Evolutionary conservation across 2,329 filamentous ascomycete species (phyloP).

Genomic region (Thelonectria rubi): DNA sequence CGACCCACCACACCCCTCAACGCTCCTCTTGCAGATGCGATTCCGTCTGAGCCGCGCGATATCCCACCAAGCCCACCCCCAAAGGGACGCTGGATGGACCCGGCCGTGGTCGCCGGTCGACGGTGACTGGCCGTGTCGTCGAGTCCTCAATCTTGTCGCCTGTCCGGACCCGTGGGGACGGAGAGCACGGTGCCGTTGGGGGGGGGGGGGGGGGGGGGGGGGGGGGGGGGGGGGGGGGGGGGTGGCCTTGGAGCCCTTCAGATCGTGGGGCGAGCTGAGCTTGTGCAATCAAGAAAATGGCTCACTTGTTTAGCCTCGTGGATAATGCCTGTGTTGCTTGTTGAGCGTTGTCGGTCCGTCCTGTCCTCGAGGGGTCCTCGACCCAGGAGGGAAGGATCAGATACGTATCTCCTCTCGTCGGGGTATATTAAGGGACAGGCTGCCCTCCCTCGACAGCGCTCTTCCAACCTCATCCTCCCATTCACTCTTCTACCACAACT

Average conservation of each 20-base stretch:
- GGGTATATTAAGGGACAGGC: slow-evolving; percentile 40
- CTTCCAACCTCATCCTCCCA: slow-evolving; percentile 2
- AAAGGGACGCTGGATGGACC: slow-evolving; percentile 5
- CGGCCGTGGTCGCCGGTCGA: slow-evolving; percentile 19
- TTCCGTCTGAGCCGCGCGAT: slow-evolving; percentile 29
- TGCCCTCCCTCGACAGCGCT: slow-evolving; percentile 1
- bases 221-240: too few relatives aligned
- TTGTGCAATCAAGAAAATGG: slow-evolving; percentile 39
- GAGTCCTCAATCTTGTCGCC: slow-evolving; percentile 16
- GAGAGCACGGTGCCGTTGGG: slow-evolving; percentile 27
- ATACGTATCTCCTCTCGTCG: slow-evolving; percentile 39
- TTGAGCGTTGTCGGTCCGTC: neutral
- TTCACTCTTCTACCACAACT: neutral
- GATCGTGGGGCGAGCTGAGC: slow-evolving; percentile 43
- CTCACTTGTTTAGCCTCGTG: slow-evolving; percentile 41
- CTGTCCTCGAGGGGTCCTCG: slow-evolving; percentile 17
- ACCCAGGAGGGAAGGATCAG: slow-evolving; percentile 24
- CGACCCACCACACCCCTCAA: slow-evolving; percentile 20
- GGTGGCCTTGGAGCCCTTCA: slow-evolving; percentile 34
- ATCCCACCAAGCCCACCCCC: slow-evolving; percentile 8
- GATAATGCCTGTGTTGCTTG: slow-evolving; percentile 1
- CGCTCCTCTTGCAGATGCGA: slow-evolving; percentile 10
- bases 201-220: too few relatives aligned
- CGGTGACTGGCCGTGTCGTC: slow-evolving; percentile 8
- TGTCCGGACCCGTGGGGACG: slow-evolving; percentile 23